Conservation (phyloP, 306 rosid genomes). For the Sicyos baderoa region DNA sequence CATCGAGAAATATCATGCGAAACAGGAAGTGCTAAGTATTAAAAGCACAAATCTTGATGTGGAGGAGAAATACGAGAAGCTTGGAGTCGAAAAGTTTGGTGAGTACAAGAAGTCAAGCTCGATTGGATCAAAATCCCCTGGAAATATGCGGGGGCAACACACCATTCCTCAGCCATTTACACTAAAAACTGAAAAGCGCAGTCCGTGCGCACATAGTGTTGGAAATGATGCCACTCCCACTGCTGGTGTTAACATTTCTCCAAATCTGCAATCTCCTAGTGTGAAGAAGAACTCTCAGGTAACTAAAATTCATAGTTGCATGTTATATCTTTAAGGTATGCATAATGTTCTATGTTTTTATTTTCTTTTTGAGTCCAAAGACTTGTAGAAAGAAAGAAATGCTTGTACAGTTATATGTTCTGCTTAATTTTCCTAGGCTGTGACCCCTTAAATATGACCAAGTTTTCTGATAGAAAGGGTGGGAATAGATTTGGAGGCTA, state of each 20-base stretch:
- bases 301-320: not conserved
- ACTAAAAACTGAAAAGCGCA: slow-evolving; percentile 52
- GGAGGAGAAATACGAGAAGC: slow-evolving; percentile 47
- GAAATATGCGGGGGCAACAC: slow-evolving; percentile 37
- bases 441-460: not conserved
- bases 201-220: slow-evolving; percentile 28
- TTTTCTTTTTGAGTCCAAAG: not conserved
- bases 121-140: slow-evolving; percentile 36
- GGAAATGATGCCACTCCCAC: slow-evolving; percentile 34
- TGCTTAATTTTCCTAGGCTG: not conserved
- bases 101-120: slow-evolving; percentile 37
- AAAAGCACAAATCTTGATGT: slow-evolving; percentile 39
- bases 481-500: not conserved
- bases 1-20: slow-evolving; percentile 38
- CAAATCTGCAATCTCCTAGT: slow-evolving; percentile 40
- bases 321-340: not conserved
- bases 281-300: slow-evolving; percentile 53
- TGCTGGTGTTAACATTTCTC: slow-evolving; percentile 25
- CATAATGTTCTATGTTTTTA: not conserved
- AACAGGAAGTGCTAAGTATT: slow-evolving; percentile 41
- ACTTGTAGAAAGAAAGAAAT: not conserved
- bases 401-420: not conserved
- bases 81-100: slow-evolving; percentile 30
- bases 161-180: slow-evolving; percentile 49
- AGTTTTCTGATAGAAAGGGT: not conserved